phyloP scores from a whole-genome alignment of 2,329 filamentous ascomycete genomes.

The Hypoxylon sp. region DNA sequence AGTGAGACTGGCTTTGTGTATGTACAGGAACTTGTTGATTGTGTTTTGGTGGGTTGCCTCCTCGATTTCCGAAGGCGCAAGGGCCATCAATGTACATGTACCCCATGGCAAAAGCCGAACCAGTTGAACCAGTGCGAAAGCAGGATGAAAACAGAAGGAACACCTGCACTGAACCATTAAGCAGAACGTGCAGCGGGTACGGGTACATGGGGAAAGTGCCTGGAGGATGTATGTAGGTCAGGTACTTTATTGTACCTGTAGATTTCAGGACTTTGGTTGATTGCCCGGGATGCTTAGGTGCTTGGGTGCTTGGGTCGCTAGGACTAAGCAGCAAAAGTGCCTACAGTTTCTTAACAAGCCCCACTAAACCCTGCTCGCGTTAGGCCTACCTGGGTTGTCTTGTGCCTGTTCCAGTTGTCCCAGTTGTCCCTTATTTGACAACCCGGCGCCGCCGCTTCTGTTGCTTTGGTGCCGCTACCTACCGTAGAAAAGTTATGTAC shows the following conservation, averaged over 20 bases:
- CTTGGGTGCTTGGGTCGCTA: constrained; percentile 18
- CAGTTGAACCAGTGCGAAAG: constrained; percentile 28
- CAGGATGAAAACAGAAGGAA: constrained; percentile 1
- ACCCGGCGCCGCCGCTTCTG: constrained; percentile 29
- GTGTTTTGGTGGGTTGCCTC: constrained; percentile 39
- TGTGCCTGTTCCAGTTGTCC: constrained; percentile 5
- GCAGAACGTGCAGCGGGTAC: constrained; percentile 27
- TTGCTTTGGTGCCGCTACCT: constrained; percentile 18
- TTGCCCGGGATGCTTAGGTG: not conserved
- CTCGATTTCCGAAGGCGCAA: constrained; percentile 39
- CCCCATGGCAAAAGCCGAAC: constrained; percentile 30
- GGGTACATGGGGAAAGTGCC: not conserved
- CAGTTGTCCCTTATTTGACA: constrained; percentile 32
- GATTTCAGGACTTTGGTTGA: constrained; percentile 28
- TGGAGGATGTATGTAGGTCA: too few relatives aligned
- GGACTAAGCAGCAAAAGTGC: constrained; percentile 29
- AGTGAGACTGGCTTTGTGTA: constrained; percentile 28
- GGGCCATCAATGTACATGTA: constrained; percentile 28
- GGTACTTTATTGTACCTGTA: constrained; percentile 2
- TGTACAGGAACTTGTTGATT: constrained; percentile 13
- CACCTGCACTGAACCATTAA: not conserved
- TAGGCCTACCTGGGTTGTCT: constrained; percentile 23
- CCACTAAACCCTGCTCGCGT: constrained; percentile 41
- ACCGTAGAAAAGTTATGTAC: constrained; percentile 21
- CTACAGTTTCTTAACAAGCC: constrained; percentile 35